Base-by-base conservation (phyloP, 2,329 filamentous ascomycete species). In the Alternaria infectoria region DNA sequence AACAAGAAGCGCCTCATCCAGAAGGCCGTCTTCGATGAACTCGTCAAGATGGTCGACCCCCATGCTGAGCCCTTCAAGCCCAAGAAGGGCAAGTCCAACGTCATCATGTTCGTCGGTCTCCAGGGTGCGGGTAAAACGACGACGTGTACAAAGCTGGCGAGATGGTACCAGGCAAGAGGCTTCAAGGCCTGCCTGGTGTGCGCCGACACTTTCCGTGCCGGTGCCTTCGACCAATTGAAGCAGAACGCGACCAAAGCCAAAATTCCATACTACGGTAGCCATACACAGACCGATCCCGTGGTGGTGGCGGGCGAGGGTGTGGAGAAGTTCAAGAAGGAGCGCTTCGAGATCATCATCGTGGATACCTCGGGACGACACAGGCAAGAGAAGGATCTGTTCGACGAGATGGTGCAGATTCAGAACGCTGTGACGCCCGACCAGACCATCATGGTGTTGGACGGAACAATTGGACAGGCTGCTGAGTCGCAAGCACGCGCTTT, bases 1-100 rank as follows among this genome's bases (percentile, higher is more conserved):
- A 99, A 98, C 86, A 99, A 98, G 88, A 98, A 98, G 84, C 93
- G 95, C 70, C 85, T 99, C 64, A 97, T 99, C 77, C 96, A 99
- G 78, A 98, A 98, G 81, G 89, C 96, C 69, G 96, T 99, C 71
- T 99, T 97, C 80, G 95, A 99, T 78, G 93, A 98, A 81, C 89
- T 99, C 56, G 95, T 98, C 70, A 91, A 93, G 75, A 90, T 99
- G 54, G 96, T 99, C 71, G 93, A 99, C 75, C 96, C 96, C 25
- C 95, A 98, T 81, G 91, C 92, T 74, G 94, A 97, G 70, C 91
- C 95, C 0, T 99, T 97, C 86, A 96, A 96, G 80, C 94, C 95
- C 21, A 97, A 96, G 84, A 99, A 98, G 83, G 93, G 94, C 69
- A 96, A 93, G 80, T 86, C 91, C 67, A 99, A 97, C 80, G 92